Evolutionary conservation across 331 rosid genomes (phyloP), one percentile per base, ranked within the genome.

Genomic region (Malus hybrid): DNA sequence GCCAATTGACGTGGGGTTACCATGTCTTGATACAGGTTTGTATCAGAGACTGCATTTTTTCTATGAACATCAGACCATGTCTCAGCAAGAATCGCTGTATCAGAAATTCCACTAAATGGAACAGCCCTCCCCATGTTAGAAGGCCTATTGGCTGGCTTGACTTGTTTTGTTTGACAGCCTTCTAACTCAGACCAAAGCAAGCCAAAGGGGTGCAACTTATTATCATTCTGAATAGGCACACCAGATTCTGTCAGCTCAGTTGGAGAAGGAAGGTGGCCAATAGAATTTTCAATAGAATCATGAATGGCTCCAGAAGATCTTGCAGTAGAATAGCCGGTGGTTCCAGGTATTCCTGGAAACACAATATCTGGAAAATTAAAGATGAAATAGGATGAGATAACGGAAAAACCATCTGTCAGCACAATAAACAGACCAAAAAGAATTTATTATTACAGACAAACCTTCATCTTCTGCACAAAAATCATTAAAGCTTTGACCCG

Each of bases 171-270:
- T 71, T 79, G 83, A 28, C 77, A 24, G 34, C 84, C 77, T 83
- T 85, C 87, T 44, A 87, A 80, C 81, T 87, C 91, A 61, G 89
- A 87, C 91, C 87, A 85, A 33, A 85, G 82, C 79, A 85, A 80
- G 67, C 91, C 91, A 76, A 87, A 87, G 16, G 89, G 91, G 70
- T 85, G 91, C 86, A 87, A 70, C 77, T 79, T 85, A 61, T 54
- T 55, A 73, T 83, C 88, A 60, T 80, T 73, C 75, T 81, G 86
- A 74, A 57, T 60, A 19, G 75, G 73, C 73, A 85, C 55, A 52
- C 80, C 82, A 60, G 86, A 28, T 52, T 85, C 89, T 31, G 77
- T 68, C 56, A 60, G 56, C 75, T 85, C 86, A 78, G 76, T 74
- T 44, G 66, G 32, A 50, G 62, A 27, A 57, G 77, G 71, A 71